Base-by-base conservation (phyloP, 306 rosid species). In the Pterocarpus santalinus region DNA sequence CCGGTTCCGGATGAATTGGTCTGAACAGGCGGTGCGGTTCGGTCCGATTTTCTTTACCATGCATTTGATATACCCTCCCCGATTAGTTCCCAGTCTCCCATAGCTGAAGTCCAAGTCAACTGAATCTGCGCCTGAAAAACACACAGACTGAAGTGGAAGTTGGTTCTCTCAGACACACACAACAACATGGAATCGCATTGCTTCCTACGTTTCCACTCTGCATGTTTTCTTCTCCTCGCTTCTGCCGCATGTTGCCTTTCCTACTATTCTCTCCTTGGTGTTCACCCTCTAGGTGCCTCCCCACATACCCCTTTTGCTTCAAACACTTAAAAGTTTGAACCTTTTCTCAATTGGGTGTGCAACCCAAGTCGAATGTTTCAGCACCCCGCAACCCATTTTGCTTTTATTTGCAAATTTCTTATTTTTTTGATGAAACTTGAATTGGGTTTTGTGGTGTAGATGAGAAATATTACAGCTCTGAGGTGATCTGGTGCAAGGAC, bases 231-330 rank as follows among this genome's bases (percentile, higher is more conserved):
- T 55, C 78, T 89, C 55, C 68, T 92, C 12, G 72, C 81, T 69
- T 82, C 76, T 7, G 55, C 79, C 67, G 73, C 81, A 78, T 76
- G 16, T 51, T 80, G 69, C 69, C 36, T 28, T 57, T 85, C 93
- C 53, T 57, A 64, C 67, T 80, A 89, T 63, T 72, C 83, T 39
- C 78, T 92, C 76, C 76, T 79, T 30, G 97, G 98, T 78, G 80
- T 90, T 62, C 97, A 94, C 43, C 98, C 97, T 39, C 89, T 94
- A 39, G 97, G 97, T 94, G 79, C 57, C 16, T 5, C 38, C 39
- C 51, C 52, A 1, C 6, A 10, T 79, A 43, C 61, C 39, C 85
- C 74, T 65, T 53, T 46, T 69, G 39, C 65, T 57, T 73, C 4
- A 65, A 75, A 64, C 55, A 10, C 61, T 14, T 39, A 65, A 28